Evolutionary conservation across 192 early-diverging fungal genomes (phyloP).

Genomic region (Neocallimastix lanati): DNA sequence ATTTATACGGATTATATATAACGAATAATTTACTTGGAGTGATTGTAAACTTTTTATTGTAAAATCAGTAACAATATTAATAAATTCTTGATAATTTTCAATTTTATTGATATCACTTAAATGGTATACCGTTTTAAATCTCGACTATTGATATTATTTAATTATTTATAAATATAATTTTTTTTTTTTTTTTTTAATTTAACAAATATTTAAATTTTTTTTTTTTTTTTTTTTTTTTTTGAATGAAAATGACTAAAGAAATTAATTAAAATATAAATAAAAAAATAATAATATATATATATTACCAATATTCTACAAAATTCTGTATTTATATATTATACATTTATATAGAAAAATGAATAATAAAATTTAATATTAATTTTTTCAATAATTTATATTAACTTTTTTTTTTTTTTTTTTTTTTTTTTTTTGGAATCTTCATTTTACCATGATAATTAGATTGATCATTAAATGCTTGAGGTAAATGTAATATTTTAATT

Average conservation of each 20-base stretch:
- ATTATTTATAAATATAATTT: too few species aligned
- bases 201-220: too few species aligned
- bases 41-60: constrained; percentile 42
- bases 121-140: constrained; percentile 66
- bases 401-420: not conserved
- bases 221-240: too few species aligned
- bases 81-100: constrained; percentile 39
- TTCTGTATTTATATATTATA: too few species aligned
- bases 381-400: too few species aligned
- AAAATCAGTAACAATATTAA: constrained; percentile 40
- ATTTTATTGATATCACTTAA: constrained; percentile 55
- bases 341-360: not conserved
- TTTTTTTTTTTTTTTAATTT: too few species aligned
- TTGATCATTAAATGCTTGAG: constrained; percentile 43
- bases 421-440: not conserved
- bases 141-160: constrained; percentile 4
- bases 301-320: constrained; percentile 53
- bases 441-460: constrained; percentile 50
- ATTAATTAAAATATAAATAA: too few species aligned
- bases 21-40: constrained; percentile 24
- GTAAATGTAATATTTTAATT: constrained; percentile 36
- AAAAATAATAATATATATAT: too few species aligned
- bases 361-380: too few species aligned
- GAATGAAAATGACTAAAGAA: too few species aligned
- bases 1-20: not conserved